These are phyloP conservation scores for Globisporangium nunn DNA, from an alignment of 352 stramenopile genomes.

Conservation along the genomic window DNA sequence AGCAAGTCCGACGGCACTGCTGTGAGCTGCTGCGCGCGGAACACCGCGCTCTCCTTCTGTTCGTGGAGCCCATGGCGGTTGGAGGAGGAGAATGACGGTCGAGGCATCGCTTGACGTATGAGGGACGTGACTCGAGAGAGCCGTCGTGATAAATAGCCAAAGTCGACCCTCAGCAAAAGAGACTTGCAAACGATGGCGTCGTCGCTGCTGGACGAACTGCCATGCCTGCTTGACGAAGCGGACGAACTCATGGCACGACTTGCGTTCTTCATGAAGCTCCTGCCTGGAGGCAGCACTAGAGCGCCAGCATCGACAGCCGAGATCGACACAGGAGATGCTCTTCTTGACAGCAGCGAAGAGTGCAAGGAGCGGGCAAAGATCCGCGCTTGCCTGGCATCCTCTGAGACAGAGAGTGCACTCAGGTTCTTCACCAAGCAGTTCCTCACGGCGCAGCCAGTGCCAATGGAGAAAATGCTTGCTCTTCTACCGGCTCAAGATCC, in stretches of 20 bases:
- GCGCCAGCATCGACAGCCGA: too few relatives aligned
- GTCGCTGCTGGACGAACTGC: slow-evolving; percentile 52
- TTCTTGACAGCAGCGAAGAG: not conserved
- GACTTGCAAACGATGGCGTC: slow-evolving; percentile 24
- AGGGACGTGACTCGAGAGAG: too few relatives aligned
- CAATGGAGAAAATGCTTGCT: slow-evolving; percentile 19
- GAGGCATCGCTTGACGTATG: not conserved
- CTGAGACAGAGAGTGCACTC: slow-evolving; percentile 11
- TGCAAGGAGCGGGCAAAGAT: not conserved
- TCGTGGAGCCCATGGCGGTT: slow-evolving; percentile 7
- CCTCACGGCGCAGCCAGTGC: slow-evolving; percentile 13
- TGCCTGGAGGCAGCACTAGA: not conserved
- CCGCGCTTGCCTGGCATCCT: slow-evolving; percentile 2
- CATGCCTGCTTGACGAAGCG: slow-evolving; percentile 49
- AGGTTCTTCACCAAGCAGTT: slow-evolving; percentile 41
- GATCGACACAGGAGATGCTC: not conserved
- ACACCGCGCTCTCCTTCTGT: slow-evolving; percentile 30
- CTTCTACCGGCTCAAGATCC: slow-evolving; percentile 18
- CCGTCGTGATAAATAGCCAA: too few relatives aligned
- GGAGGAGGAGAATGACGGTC: not conserved
- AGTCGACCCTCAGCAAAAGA: too few relatives aligned
- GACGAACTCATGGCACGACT: slow-evolving; percentile 50
- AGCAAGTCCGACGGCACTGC: slow-evolving; percentile 40
- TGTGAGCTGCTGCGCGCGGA: slow-evolving; percentile 26
- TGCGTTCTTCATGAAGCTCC: slow-evolving; percentile 21